These are phyloP conservation scores for Biscogniauxia sp. DNA, from an alignment of 2,329 filamentous ascomycete species.

Conservation along the genomic window DNA sequence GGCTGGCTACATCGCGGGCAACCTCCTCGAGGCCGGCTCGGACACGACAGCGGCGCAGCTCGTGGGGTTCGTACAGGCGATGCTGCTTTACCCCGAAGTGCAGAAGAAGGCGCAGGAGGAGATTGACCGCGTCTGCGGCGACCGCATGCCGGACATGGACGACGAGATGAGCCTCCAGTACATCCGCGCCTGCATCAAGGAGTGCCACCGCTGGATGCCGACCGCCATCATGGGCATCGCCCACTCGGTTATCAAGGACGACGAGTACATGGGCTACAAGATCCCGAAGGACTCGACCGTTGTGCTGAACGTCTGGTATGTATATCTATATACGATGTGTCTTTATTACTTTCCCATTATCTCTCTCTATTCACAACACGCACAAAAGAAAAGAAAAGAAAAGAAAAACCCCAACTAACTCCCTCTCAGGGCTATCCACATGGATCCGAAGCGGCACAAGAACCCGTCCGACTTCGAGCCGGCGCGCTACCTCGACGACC, in stretches of 20 bases:
- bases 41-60: constrained; percentile 42
- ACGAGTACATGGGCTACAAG: constrained; percentile 38
- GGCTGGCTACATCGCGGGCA: constrained; percentile 33
- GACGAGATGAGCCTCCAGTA: constrained; percentile 48
- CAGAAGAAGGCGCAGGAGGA: constrained; percentile 49
- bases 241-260: constrained; percentile 36
- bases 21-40: constrained; percentile 33
- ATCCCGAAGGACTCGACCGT: constrained; percentile 44
- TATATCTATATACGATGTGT: not conserved
- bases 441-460: constrained; percentile 41
- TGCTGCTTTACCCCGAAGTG: constrained; percentile 48
- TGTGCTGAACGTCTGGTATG: constrained; percentile 41
- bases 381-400: too few relatives aligned
- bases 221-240: constrained; percentile 34
- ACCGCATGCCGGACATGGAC: constrained; percentile 44
- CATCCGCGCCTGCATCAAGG: constrained; percentile 50
- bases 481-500: constrained; percentile 28
- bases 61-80: constrained; percentile 46
- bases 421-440: constrained; percentile 43
- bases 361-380: too few relatives aligned
- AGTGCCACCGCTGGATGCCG: constrained; percentile 52
- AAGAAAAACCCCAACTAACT: too few relatives aligned
- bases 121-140: constrained; percentile 51
- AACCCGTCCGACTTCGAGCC: constrained; percentile 44
- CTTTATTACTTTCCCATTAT: not conserved